Conservation (phyloP, 495 filamentous ascomycete genomes). For the Platismatia glauca region DNA sequence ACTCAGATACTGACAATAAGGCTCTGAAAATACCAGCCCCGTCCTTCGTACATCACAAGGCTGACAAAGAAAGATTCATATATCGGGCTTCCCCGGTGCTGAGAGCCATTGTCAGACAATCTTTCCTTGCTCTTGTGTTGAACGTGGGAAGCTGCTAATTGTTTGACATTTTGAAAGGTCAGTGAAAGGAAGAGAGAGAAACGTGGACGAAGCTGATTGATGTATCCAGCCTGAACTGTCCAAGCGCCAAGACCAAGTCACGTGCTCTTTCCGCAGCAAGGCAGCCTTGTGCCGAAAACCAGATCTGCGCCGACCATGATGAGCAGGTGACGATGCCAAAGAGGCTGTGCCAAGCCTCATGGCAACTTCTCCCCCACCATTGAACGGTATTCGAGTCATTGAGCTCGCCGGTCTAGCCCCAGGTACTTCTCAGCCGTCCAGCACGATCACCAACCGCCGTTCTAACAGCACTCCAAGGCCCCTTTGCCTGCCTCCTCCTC, state of each 20-base stretch:
- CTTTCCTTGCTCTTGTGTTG: not conserved
- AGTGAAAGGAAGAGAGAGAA: not conserved
- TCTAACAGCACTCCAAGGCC: slow-evolving; percentile 42
- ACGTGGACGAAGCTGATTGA: not conserved
- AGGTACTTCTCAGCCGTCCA: slow-evolving; percentile 39
- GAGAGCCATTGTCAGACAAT: not conserved
- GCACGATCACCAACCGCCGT: not conserved
- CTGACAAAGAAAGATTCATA: not conserved
- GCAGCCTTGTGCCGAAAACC: not conserved
- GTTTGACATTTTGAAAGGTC: too few species aligned
- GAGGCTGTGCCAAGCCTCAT: slow-evolving; percentile 25
- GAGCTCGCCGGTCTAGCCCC: slow-evolving; percentile 88
- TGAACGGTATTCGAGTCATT: slow-evolving; percentile 69
- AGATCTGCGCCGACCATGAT: not conserved
- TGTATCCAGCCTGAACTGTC: not conserved
- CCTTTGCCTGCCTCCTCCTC: slow-evolving; percentile 82
- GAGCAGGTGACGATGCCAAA: not conserved
- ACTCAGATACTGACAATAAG: not conserved
- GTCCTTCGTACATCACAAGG: not conserved
- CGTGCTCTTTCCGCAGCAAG: not conserved
- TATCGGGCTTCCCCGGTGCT: not conserved
- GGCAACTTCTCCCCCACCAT: slow-evolving; percentile 46
- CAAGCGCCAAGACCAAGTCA: not conserved
- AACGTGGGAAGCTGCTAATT: not conserved
- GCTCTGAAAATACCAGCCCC: not conserved